These are phyloP conservation scores for Petunia secreta DNA, from an alignment of 257 asterid genomes.

Conservation along the genomic window DNA sequence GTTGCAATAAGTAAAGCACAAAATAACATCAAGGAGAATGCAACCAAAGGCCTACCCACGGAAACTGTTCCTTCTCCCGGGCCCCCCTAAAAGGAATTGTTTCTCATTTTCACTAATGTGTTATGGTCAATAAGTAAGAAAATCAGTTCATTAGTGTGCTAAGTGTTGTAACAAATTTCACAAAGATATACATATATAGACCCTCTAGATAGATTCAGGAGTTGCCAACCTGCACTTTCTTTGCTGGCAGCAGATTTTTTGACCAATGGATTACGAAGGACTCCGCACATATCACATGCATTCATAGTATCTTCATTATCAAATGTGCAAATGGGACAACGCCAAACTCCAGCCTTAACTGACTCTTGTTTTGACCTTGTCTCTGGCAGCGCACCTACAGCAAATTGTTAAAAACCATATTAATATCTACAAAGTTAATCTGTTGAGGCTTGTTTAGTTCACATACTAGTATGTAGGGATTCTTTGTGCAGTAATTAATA, in stretches of 20 bases:
- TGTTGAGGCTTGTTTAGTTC: neutral
- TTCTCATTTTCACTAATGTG: neutral
- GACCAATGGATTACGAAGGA: slow-evolving; percentile 84
- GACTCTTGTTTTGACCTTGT: slow-evolving; percentile 47
- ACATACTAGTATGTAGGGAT: no score
- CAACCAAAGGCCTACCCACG: neutral
- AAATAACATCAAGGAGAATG: slow-evolving; percentile 20
- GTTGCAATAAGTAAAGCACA: neutral
- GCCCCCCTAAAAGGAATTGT: neutral
- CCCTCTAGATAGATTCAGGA: slow-evolving; percentile 1
- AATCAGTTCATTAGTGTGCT: neutral
- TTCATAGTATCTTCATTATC: slow-evolving; percentile 78
- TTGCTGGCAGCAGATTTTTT: slow-evolving; percentile 47
- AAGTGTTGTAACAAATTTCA: neutral
- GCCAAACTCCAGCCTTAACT: slow-evolving; percentile 62
- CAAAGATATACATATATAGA: slow-evolving; percentile 19
- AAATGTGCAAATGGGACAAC: slow-evolving; percentile 91
- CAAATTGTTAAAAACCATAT: slow-evolving; percentile 34
- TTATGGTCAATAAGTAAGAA: slow-evolving; percentile 17
- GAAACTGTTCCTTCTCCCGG: neutral
- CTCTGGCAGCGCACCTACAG: slow-evolving; percentile 44
- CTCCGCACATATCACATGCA: slow-evolving; percentile 96
- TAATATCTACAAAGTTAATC: slow-evolving; percentile 20
- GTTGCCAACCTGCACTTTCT: slow-evolving; percentile 55
- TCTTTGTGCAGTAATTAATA: no score